phyloP scores from a whole-genome alignment of 2,329 filamentous ascomycete genomes.

The Alternaria dauci region DNA sequence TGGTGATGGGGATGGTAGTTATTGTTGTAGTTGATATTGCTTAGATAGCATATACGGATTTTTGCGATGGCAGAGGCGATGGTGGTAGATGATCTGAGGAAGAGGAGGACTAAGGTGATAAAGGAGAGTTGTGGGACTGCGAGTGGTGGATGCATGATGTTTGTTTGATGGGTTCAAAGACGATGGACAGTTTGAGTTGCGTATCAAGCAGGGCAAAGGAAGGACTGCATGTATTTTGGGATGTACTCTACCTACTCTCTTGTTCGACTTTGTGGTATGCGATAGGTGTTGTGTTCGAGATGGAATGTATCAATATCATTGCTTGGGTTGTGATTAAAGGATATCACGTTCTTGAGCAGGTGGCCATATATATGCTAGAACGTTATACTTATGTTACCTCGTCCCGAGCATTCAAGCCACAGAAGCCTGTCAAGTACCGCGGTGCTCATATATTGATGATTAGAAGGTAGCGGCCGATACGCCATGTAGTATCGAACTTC shows the following conservation, averaged over 20 bases:
- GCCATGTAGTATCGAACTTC: not conserved
- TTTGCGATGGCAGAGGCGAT: not conserved
- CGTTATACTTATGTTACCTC: not conserved
- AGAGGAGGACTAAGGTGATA: not conserved
- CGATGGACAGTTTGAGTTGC: not conserved
- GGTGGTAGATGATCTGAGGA: not conserved
- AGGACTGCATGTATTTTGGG: not conserved
- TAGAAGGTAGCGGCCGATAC: not conserved
- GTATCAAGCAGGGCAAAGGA: not conserved
- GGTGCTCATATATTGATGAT: not conserved
- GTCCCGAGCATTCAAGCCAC: not conserved
- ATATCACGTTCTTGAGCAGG: slow-evolving; percentile 1
- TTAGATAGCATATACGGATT: not conserved
- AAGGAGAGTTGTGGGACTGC: not conserved
- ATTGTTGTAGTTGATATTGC: too few relatives aligned
- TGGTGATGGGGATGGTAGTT: too few relatives aligned
- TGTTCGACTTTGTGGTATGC: not conserved
- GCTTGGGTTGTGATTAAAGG: not conserved
- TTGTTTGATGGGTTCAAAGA: not conserved
- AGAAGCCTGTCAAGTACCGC: not conserved
- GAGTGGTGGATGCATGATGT: not conserved
- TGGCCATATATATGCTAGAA: not conserved
- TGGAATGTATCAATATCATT: not conserved
- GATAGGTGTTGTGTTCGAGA: not conserved
- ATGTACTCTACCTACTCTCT: not conserved